Evolutionary conservation across 2,329 filamentous ascomycete species (phyloP).

Genomic region (Elsinoe ampelina): DNA sequence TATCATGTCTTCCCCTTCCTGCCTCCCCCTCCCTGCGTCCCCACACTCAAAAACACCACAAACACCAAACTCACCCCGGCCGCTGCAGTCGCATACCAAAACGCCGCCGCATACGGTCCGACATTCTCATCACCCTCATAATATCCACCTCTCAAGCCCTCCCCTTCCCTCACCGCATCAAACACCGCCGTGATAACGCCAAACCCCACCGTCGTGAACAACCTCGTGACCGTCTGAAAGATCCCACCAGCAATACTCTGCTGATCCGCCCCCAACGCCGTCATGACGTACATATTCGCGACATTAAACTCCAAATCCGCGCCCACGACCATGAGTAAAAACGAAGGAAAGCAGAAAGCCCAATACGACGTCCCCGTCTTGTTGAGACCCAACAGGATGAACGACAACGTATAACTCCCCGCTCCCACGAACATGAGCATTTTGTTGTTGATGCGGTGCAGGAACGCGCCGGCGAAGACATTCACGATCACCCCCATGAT

Average conservation of each 20-base stretch:
- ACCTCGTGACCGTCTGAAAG: conserved; percentile 56
- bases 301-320: conserved; percentile 64
- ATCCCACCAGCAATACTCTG: conserved; percentile 59
- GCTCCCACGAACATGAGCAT: conserved; percentile 49
- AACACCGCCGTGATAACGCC: conserved; percentile 55
- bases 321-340: conserved; percentile 54
- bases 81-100: conserved; percentile 42
- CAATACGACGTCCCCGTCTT: conserved; percentile 50
- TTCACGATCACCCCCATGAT: conserved; percentile 56
- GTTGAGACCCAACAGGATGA: conserved; percentile 51
- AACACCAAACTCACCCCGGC: conserved; percentile 37
- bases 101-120: conserved; percentile 43
- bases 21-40: conserved; percentile 41
- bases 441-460: conserved; percentile 57
- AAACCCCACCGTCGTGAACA: conserved; percentile 51
- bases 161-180: conserved; percentile 33
- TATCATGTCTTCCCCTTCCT: not conserved
- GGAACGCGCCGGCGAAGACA: conserved; percentile 49
- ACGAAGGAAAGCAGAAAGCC: conserved; percentile 54
- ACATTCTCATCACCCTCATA: conserved; percentile 23
- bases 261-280: conserved; percentile 51
- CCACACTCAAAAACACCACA: conserved; percentile 44
- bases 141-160: conserved; percentile 28
- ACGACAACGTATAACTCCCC: conserved; percentile 34
- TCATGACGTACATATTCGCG: conserved; percentile 64